These are phyloP conservation scores for Leishmania tropica DNA, from an alignment of 208 protist genomes.

Conservation along the genomic window DNA sequence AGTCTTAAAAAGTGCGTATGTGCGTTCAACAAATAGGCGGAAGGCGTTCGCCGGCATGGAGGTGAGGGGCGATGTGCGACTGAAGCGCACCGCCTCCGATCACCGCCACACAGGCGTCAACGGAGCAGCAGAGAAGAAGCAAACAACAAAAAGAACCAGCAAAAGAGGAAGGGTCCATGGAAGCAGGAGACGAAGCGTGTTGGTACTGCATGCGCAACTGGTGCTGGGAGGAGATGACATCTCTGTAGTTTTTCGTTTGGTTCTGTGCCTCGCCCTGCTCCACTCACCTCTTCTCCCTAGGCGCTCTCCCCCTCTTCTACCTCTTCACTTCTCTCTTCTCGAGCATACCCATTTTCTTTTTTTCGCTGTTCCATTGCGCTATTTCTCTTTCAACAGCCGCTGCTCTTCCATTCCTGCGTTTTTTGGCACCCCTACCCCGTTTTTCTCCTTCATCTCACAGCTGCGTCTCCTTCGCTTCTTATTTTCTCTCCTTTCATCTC, in stretches of 20 bases:
- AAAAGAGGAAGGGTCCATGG: background rate
- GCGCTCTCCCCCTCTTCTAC: background rate
- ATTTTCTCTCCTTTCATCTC: background rate
- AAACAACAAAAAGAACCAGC: background rate
- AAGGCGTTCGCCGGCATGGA: background rate
- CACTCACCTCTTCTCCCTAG: background rate
- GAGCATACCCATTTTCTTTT: background rate
- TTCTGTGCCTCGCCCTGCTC: background rate
- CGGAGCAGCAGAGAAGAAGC: background rate
- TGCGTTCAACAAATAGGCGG: background rate
- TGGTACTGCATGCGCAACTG: background rate
- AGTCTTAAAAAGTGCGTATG: background rate
- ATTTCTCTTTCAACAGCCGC: background rate
- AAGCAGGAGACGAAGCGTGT: background rate
- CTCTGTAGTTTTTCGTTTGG: background rate
- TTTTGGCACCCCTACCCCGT: background rate
- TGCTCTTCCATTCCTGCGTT: background rate
- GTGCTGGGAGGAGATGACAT: background rate
- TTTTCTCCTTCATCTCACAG: background rate
- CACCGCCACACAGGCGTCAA: background rate
- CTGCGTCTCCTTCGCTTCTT: background rate
- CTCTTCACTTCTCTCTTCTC: background rate
- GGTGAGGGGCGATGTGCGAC: background rate
- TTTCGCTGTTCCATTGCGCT: background rate
- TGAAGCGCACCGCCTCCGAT: background rate